Conservation (phyloP, 805 yeast species). For the Naumovozyma dairenensis region DNA sequence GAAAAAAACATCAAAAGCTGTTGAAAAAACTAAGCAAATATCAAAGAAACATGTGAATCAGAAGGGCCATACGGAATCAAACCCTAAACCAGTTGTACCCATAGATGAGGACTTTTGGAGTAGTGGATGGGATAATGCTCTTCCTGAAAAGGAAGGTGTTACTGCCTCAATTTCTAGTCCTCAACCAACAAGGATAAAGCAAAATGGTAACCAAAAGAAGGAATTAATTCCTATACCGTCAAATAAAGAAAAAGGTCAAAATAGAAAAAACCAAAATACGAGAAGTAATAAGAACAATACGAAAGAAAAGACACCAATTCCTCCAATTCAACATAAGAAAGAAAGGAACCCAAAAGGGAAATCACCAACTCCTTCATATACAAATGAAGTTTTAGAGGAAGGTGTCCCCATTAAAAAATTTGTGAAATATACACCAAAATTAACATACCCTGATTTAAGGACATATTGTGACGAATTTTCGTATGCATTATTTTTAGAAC, state of each 20-base stretch:
- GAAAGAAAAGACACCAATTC: not conserved
- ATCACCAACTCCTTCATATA: not conserved
- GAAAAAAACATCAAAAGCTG: not conserved
- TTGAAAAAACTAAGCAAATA: not conserved
- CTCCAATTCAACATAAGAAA: not conserved
- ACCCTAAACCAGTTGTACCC: too few species aligned
- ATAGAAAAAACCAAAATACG: not conserved
- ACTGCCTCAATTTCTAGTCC: not conserved
- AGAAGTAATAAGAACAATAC: not conserved
- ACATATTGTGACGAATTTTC: conserved; percentile 51
- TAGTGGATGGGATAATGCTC: too few species aligned
- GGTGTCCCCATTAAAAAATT: conserved; percentile 27
- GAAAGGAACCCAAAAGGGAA: conserved; percentile 1
- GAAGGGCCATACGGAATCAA: too few species aligned
- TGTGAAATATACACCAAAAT: conserved; percentile 33
- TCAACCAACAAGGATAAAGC: not conserved
- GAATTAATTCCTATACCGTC: not conserved
- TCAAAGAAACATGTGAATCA: not conserved
- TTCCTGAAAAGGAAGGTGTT: too few species aligned
- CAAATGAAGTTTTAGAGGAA: conserved; percentile 17
- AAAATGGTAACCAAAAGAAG: not conserved
- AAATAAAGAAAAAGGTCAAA: not conserved
- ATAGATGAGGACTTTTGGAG: too few species aligned
- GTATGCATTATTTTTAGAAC: conserved; percentile 54
- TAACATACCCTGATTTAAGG: conserved; percentile 39